These are phyloP conservation scores for Saccharomycopsis lassenensis DNA, from an alignment of 805 yeast genomes.

Conservation along the genomic window DNA sequence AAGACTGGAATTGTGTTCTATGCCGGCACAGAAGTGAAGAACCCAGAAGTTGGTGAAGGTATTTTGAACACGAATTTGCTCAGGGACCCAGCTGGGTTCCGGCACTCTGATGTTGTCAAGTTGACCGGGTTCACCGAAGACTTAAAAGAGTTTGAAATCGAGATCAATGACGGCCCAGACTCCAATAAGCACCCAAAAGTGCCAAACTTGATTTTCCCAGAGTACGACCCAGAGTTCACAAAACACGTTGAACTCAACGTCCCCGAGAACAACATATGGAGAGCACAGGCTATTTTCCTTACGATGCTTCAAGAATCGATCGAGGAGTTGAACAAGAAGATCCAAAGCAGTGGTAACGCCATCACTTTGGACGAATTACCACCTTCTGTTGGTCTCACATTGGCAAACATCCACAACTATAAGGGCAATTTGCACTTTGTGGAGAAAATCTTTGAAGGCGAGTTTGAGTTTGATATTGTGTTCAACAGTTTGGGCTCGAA, in stretches of 20 bases:
- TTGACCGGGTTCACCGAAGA: slow-evolving; percentile 47
- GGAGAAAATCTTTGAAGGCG: slow-evolving; percentile 67
- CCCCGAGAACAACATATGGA: slow-evolving; percentile 68
- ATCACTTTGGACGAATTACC: slow-evolving; percentile 27
- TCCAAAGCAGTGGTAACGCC: slow-evolving; percentile 17
- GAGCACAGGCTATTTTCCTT: slow-evolving; percentile 63
- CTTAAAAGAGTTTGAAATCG: slow-evolving; percentile 55
- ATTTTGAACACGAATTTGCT: slow-evolving; percentile 27
- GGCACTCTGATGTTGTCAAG: slow-evolving; percentile 27
- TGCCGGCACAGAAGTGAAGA: slow-evolving; percentile 54
- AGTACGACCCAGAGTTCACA: slow-evolving; percentile 45
- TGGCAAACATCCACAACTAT: slow-evolving; percentile 49
- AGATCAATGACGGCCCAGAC: slow-evolving; percentile 44
- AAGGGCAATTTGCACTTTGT: slow-evolving; percentile 72
- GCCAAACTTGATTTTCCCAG: slow-evolving; percentile 23
- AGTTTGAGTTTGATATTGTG: slow-evolving; percentile 61
- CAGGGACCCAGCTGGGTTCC: slow-evolving; percentile 24
- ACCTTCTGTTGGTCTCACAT: slow-evolving; percentile 32
- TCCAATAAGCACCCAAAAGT: slow-evolving; percentile 33
- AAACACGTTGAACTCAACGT: slow-evolving; percentile 61
- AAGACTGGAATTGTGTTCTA: slow-evolving; percentile 66
- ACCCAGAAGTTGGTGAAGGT: slow-evolving; percentile 19
- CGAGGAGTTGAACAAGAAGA: slow-evolving; percentile 29
- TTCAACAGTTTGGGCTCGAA: slow-evolving; percentile 34
- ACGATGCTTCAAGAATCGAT: slow-evolving; percentile 63